phyloP scores from a whole-genome alignment of 768 basidiomycete genomes.

The Daedaleopsis nitida region DNA sequence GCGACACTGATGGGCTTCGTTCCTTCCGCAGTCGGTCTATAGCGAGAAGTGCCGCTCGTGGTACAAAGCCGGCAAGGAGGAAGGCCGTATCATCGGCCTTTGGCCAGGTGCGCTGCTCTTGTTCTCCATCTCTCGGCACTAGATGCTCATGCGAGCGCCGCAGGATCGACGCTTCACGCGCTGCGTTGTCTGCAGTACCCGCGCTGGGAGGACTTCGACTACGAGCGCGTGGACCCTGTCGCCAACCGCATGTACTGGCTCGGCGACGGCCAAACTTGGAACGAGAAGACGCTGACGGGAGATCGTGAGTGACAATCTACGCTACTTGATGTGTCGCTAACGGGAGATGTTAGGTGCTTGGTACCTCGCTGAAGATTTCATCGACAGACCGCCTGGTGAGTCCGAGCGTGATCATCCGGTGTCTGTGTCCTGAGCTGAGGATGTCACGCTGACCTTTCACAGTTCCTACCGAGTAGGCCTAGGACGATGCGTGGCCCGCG shows the following conservation, averaged over 20 bases:
- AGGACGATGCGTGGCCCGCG: too few species aligned
- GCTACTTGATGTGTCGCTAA: not conserved
- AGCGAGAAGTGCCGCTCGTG: conserved; percentile 58
- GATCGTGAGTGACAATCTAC: conserved; percentile 23
- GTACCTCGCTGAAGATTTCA: conserved; percentile 22
- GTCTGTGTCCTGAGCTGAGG: too few species aligned
- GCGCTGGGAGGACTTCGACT: conserved; percentile 64
- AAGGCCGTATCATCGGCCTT: conserved; percentile 55
- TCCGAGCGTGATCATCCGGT: too few species aligned
- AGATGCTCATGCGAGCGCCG: too few species aligned
- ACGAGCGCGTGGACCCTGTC: conserved; percentile 44
- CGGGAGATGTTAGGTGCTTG: conserved; percentile 15
- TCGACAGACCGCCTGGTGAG: conserved; percentile 23
- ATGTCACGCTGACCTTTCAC: too few species aligned
- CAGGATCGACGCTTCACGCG: too few species aligned
- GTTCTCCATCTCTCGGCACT: not conserved
- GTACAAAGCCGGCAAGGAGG: conserved; percentile 60
- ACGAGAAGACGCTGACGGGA: conserved; percentile 44
- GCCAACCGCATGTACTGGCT: conserved; percentile 59
- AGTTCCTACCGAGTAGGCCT: too few species aligned
- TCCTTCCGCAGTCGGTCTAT: conserved; percentile 63
- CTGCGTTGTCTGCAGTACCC: conserved; percentile 46
- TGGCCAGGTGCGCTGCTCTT: conserved; percentile 65
- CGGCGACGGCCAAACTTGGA: conserved; percentile 56
- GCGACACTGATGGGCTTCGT: too few species aligned